Percentiles rank a stretch among this genome's conserved stretches.
Evolutionary conservation across 345 rosid genomes (phyloP).

Genomic region (Aquilaria sinensis): DNA sequence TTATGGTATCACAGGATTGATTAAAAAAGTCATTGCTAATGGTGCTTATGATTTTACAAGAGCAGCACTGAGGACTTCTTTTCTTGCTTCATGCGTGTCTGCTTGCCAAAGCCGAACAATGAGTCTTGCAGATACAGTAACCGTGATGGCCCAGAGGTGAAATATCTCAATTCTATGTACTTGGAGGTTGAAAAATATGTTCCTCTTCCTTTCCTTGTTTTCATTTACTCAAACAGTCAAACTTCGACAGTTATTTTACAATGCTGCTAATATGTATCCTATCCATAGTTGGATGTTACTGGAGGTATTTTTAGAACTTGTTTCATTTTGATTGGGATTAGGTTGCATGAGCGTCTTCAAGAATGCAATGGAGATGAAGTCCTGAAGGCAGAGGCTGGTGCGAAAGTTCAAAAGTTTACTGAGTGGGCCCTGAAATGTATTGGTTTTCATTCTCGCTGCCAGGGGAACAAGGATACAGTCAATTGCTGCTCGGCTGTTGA

Average conservation of each 20-base stretch:
- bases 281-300: not conserved
- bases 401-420: constrained; percentile 92
- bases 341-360: constrained; percentile 95
- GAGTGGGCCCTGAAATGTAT: constrained; percentile 97
- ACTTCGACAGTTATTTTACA: too few relatives aligned
- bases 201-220: not conserved
- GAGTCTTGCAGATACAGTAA: constrained; percentile 82
- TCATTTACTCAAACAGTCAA: not conserved
- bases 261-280: too few relatives aligned
- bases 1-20: constrained; percentile 63
- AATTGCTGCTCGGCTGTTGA: constrained; percentile 66
- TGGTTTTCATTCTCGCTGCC: constrained; percentile 86
- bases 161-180: not conserved
- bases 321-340: constrained; percentile 27
- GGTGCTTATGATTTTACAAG: constrained; percentile 96
- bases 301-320: not conserved
- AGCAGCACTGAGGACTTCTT: constrained; percentile 94
- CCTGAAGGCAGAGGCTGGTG: constrained; percentile 87
- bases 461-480: constrained; percentile 51
- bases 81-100: constrained; percentile 94
- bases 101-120: constrained; percentile 82
- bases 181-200: not conserved
- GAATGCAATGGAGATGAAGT: constrained; percentile 91
- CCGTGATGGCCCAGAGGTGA: constrained; percentile 94
- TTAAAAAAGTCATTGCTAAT: constrained; percentile 57